Percentiles rank a stretch among this genome's conserved stretches.
phyloP scores from a whole-genome alignment of 495 filamentous ascomycete genomes.

The Talaromyces ruber region DNA sequence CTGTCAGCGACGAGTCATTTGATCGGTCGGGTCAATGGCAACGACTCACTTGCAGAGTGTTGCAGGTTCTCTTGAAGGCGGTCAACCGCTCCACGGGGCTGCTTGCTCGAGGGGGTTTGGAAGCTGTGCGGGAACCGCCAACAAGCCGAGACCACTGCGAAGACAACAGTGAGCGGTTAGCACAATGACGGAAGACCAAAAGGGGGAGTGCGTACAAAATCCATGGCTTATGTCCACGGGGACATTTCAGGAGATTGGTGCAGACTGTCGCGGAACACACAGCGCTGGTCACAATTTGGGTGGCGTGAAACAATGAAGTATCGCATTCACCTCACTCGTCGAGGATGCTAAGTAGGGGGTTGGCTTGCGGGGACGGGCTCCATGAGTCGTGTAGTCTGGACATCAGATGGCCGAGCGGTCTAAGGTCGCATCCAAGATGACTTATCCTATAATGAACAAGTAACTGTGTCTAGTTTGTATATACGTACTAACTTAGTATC shows the following conservation, averaged over 20 bases:
- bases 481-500: background rate
- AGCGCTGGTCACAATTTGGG: background rate
- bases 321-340: background rate
- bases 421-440: background rate
- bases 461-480: background rate
- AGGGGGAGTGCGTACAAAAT: constrained; percentile 4
- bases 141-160: constrained; percentile 79
- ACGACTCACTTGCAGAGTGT: constrained; percentile 63
- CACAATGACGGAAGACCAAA: background rate
- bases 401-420: background rate
- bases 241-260: background rate
- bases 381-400: background rate
- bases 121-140: constrained; percentile 65
- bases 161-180: background rate
- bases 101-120: constrained; percentile 53
- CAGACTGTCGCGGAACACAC: background rate
- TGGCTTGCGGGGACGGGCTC: too few relatives aligned
- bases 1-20: background rate
- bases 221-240: constrained; percentile 1
- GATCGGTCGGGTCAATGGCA: background rate
- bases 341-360: background rate
- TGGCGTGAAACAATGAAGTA: background rate
- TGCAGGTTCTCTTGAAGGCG: constrained; percentile 83
- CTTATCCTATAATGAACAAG: background rate
- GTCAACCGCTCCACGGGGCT: constrained; percentile 80